These are phyloP conservation scores for Metschnikowia proteae DNA, from an alignment of 805 yeast genomes.

Conservation along the genomic window DNA sequence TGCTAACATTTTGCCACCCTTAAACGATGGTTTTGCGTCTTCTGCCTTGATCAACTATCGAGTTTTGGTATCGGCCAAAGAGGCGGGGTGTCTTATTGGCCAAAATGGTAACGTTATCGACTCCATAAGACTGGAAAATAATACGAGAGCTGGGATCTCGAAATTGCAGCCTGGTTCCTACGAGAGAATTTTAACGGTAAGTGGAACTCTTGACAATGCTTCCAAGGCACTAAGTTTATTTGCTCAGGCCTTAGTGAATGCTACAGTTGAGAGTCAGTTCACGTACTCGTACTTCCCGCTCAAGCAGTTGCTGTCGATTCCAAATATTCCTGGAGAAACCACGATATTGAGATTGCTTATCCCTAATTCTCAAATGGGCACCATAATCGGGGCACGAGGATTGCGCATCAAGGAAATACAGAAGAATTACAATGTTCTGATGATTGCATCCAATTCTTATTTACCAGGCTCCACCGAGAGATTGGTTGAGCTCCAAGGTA, in stretches of 20 bases:
- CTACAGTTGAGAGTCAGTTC: conserved; percentile 28
- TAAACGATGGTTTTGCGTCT: conserved; percentile 21
- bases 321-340: conserved; percentile 49
- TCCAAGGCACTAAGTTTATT: conserved; percentile 68
- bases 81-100: conserved; percentile 89
- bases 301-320: conserved; percentile 53
- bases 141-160: conserved; percentile 83
- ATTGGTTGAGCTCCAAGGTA: conserved; percentile 82
- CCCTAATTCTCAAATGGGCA: conserved; percentile 84
- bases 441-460: conserved; percentile 84
- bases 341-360: conserved; percentile 63
- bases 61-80: conserved; percentile 74
- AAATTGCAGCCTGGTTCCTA: conserved; percentile 75
- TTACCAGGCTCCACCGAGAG: conserved; percentile 81
- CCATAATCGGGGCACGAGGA: conserved; percentile 84
- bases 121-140: conserved; percentile 65
- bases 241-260: conserved; percentile 58
- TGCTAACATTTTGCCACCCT: conserved; percentile 23
- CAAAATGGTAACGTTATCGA: conserved; percentile 78
- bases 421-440: conserved; percentile 62
- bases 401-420: conserved; percentile 75
- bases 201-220: conserved; percentile 67
- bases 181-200: conserved; percentile 76
- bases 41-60: conserved; percentile 40
- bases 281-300: conserved; percentile 55